Base-by-base conservation (phyloP, 1,284 basidiomycete genomes). In the Pseudozyma hubeiensis region DNA sequence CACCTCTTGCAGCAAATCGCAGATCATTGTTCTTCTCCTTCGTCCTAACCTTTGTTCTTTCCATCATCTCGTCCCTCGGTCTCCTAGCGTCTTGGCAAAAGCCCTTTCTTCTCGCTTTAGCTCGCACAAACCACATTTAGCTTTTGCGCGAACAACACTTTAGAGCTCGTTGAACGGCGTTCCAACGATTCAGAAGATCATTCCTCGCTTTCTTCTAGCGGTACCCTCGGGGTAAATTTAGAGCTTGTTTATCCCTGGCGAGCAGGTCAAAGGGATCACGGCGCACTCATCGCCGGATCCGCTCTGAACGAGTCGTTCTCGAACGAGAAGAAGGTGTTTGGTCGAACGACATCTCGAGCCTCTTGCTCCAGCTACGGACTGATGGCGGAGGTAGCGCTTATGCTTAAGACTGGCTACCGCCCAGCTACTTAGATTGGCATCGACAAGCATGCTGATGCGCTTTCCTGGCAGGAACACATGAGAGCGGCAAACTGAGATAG, bases 1-100 rank as follows among this genome's bases (percentile, higher is more conserved):
- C 62, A 64, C 61, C 43, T 47, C 37, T 17, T 64, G 62, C 62
- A 64, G 47, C 40, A n/a, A n/a, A 44, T 14, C 56, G 48, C 54
- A 48, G 33, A 7, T 24, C 45, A 53, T 40, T 30, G n/a, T 56
- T 37, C 7, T 7, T 31, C 33, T 46, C 8, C n/a, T 7, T 40
- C 34, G 41, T 51, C 39, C 19, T 51, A 29, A 19, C 16, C 11
- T 43, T 30, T 33, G 13, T 24, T 43, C n/a, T n/a, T 24, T 24
- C 24, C 24, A 4, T 31, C 52, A 16, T 50, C 33, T 30, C 35
- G 17, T 13, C 24, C 10, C 35, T 14, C 14, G 35, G 35, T 37
- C 35, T 37, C 35, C 10, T 4, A 10, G 35, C 35, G 8, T 37
- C 35, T 37, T 37, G 35, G 35, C 16, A 9, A 24, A n/a, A 13